These are phyloP conservation scores for Nannizziopsis barbatae DNA, from an alignment of 2,329 filamentous ascomycete genomes.

Conservation along the genomic window DNA sequence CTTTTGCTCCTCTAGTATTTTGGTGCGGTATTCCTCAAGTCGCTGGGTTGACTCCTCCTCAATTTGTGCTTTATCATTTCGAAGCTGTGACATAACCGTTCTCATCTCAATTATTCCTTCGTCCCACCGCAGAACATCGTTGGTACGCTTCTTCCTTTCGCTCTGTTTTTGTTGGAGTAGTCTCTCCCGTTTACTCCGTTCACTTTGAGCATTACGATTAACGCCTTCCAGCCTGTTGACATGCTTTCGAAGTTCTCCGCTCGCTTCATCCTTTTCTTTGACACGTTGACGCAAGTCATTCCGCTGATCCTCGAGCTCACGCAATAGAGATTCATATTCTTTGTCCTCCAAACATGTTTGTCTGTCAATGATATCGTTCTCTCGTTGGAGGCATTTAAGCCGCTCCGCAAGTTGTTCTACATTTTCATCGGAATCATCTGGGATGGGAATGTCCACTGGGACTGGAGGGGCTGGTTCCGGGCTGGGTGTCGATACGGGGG, in stretches of 20 bases:
- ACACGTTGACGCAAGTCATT: slow-evolving; percentile 65
- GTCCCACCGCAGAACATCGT: slow-evolving; percentile 50
- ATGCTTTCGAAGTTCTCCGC: slow-evolving; percentile 69
- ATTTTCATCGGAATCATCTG: slow-evolving; percentile 52
- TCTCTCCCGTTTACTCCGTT: slow-evolving; percentile 64
- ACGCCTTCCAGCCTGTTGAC: slow-evolving; percentile 68
- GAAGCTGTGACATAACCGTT: slow-evolving; percentile 37
- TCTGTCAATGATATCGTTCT: slow-evolving; percentile 67
- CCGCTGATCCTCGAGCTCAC: slow-evolving; percentile 62
- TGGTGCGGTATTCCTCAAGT: slow-evolving; percentile 33
- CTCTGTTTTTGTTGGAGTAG: slow-evolving; percentile 49
- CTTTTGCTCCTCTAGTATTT: slow-evolving; percentile 36
- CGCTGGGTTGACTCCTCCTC: slow-evolving; percentile 32
- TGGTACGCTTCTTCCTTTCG: slow-evolving; percentile 49
- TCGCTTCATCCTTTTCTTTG: slow-evolving; percentile 85
- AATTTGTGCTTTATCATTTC: slow-evolving; percentile 34
- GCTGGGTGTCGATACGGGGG: slow-evolving; percentile 56
- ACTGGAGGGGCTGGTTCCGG: slow-evolving; percentile 29
- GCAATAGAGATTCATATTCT: slow-evolving; percentile 55
- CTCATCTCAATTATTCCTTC: slow-evolving; percentile 44
- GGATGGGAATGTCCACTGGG: slow-evolving; percentile 30
- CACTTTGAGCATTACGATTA: slow-evolving; percentile 69
- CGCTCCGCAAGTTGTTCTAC: slow-evolving; percentile 69
- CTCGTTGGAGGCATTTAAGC: slow-evolving; percentile 66
- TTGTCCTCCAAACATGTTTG: slow-evolving; percentile 58